Evolutionary conservation across 148 eudicot species (phyloP).

Genomic region (Rhododendron ovatum): DNA sequence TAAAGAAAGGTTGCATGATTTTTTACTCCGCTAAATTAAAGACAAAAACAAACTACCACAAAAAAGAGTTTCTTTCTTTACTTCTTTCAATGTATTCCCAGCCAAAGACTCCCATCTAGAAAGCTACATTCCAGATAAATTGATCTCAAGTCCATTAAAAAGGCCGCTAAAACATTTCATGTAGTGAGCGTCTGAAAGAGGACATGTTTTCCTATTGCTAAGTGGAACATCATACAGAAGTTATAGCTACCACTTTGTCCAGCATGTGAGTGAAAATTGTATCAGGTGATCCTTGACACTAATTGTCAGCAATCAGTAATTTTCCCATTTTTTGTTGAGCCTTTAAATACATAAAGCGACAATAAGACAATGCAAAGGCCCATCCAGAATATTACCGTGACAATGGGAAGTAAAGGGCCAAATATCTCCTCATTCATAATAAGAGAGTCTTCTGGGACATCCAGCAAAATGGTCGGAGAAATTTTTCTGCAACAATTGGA

Average conservation of each 20-base stretch:
- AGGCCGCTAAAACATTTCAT: not conserved
- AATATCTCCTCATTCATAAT: conserved; percentile 73
- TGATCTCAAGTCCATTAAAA: not conserved
- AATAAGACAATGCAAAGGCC: not conserved
- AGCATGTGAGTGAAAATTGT: not conserved
- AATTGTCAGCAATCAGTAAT: not conserved
- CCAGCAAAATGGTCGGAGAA: conserved; percentile 59
- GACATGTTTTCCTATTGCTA: not conserved
- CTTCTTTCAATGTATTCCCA: not conserved
- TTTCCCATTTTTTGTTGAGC: not conserved
- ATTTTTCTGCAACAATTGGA: conserved; percentile 39
- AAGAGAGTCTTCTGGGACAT: conserved; percentile 55
- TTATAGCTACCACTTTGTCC: not conserved
- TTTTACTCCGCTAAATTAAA: not conserved
- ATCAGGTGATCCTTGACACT: not conserved
- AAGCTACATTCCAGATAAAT: not conserved
- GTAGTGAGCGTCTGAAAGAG: not conserved
- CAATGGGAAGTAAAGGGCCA: conserved; percentile 70
- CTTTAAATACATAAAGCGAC: not conserved
- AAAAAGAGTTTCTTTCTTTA: not conserved
- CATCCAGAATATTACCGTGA: conserved; percentile 39
- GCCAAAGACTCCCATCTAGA: not conserved
- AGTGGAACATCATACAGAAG: not conserved
- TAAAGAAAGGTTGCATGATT: not conserved
- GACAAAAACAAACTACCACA: not conserved